Evolutionary conservation across 495 filamentous ascomycete genomes (phyloP).

Genomic region (Tuber aestivum): DNA sequence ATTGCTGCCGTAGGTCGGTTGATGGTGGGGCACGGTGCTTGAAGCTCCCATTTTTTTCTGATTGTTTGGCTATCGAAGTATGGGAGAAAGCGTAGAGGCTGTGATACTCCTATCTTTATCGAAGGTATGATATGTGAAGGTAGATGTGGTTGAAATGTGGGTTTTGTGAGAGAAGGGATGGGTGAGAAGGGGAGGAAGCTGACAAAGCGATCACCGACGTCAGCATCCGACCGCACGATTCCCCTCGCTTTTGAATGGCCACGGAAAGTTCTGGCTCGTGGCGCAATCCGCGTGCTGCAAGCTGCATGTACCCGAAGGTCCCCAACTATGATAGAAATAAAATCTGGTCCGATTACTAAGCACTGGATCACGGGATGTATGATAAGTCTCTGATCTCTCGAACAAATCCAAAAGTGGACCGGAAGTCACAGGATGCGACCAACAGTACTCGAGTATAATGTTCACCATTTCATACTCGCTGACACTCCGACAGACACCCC

Average conservation of each 20-base stretch:
- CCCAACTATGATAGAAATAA: not conserved
- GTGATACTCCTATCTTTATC: not conserved
- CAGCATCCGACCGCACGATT: not conserved
- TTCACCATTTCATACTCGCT: not conserved
- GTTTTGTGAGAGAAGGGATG: not conserved
- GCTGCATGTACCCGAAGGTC: slow-evolving; percentile 1
- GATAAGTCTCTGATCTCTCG: not conserved
- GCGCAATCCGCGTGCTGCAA: slow-evolving; percentile 1
- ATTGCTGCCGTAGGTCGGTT: slow-evolving; percentile 25
- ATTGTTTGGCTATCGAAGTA: not conserved
- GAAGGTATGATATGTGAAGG: not conserved
- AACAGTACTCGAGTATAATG: too few species aligned
- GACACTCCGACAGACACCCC: not conserved
- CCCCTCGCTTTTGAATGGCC: not conserved
- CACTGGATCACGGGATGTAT: not conserved
- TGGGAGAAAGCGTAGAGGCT: not conserved
- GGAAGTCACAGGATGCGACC: not conserved
- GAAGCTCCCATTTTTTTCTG: slow-evolving; percentile 14
- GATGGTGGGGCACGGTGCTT: slow-evolving; percentile 9
- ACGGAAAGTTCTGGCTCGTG: not conserved
- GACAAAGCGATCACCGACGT: not conserved
- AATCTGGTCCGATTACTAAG: not conserved
- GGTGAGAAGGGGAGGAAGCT: not conserved
- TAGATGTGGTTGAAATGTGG: not conserved
- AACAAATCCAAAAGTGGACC: not conserved